phyloP scores from a whole-genome alignment of 176 grass and related monocot genomes.

The Poa pratensis region DNA sequence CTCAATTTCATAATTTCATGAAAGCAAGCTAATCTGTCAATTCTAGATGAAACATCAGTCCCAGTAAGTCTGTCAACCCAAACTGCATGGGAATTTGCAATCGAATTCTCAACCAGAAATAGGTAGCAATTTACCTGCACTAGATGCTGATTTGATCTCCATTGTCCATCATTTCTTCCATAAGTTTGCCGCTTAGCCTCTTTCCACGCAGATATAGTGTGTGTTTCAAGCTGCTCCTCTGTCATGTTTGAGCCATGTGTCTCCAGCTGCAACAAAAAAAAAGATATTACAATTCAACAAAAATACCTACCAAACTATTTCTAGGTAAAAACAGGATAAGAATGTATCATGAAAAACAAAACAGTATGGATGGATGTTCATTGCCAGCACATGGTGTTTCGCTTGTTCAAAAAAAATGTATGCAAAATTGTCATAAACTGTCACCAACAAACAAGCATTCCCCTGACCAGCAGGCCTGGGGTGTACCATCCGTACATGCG shows the following conservation, averaged over 20 bases:
- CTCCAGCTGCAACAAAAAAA: conserved; percentile 81
- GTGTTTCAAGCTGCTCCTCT: conserved; percentile 95
- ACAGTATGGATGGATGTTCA: neutral
- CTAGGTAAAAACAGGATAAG: neutral
- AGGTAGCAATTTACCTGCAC: conserved; percentile 69
- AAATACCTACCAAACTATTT: conserved; percentile 8
- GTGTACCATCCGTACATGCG: neutral
- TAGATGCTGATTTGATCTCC: conserved; percentile 64
- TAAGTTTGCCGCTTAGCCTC: conserved; percentile 81
- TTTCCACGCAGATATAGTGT: conserved; percentile 99
- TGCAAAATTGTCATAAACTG: conserved; percentile 15
- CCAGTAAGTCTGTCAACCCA: neutral
- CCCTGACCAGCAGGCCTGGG: conserved; percentile 3
- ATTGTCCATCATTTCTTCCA: conserved; percentile 60
- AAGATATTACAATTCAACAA: conserved; percentile 28
- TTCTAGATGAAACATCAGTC: neutral
- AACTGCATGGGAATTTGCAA: neutral
- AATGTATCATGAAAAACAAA: conserved; percentile 24
- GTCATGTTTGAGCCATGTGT: conserved; percentile 89
- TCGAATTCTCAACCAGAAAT: conserved; percentile 6
- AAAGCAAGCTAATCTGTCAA: neutral
- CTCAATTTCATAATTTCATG: conserved; percentile 13
- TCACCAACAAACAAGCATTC: neutral
- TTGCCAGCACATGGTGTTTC: neutral
- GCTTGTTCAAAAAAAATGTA: neutral